Conservation (phyloP, 768 basidiomycete genomes). For the Boletus patriciae region DNA sequence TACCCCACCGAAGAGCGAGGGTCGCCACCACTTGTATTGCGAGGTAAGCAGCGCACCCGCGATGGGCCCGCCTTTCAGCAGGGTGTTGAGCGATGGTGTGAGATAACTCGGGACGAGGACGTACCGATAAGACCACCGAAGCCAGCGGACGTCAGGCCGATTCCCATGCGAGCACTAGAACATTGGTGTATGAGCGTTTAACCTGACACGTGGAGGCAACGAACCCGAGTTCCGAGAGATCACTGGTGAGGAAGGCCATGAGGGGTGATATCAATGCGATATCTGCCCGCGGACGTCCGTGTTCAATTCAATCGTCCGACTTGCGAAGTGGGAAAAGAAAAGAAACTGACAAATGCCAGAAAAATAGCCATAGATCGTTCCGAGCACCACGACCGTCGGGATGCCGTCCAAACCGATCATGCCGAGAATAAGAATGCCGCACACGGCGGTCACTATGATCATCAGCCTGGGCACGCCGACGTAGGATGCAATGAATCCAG, state of each 20-base stretch:
- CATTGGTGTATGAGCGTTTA: background rate
- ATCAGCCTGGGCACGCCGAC: conserved; percentile 47
- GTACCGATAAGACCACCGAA: conserved; percentile 21
- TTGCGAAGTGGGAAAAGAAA: background rate
- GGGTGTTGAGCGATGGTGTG: background rate
- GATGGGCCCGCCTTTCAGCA: conserved; percentile 48
- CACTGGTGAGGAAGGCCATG: conserved; percentile 43
- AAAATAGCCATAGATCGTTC: conserved; percentile 48
- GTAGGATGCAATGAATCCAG: conserved; percentile 42
- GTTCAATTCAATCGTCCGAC: background rate
- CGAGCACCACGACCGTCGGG: conserved; percentile 39
- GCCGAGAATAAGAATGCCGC: conserved; percentile 42
- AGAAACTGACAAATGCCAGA: conserved; percentile 39
- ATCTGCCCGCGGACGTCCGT: conserved; percentile 20
- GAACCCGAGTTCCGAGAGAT: conserved; percentile 52
- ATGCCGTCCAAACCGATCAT: conserved; percentile 41
- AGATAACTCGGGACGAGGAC: conserved; percentile 3
- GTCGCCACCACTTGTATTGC: conserved; percentile 55
- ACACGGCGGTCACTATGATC: conserved; percentile 33
- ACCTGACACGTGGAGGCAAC: background rate
- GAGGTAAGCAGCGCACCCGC: conserved; percentile 56
- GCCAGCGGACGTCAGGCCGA: conserved; percentile 10
- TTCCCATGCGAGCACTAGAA: conserved; percentile 30
- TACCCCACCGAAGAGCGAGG: conserved; percentile 51
- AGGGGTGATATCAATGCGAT: conserved; percentile 43